Conservation (phyloP, 2,329 filamentous ascomycete species). For the Calonectria hongkongensis region DNA sequence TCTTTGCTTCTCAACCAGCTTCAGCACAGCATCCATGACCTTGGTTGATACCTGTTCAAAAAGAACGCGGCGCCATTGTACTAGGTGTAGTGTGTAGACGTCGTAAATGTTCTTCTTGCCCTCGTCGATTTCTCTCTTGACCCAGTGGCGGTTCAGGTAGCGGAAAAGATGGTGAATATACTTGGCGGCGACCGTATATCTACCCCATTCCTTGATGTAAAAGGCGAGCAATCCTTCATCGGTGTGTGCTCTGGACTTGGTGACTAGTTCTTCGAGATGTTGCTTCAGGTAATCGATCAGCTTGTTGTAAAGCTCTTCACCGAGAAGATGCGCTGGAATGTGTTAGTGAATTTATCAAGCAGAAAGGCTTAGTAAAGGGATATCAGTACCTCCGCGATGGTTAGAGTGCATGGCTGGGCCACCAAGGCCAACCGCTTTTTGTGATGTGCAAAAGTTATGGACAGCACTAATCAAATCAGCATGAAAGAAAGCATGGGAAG, state of each 20-base stretch:
- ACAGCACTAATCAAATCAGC: constrained; percentile 80
- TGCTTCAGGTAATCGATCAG: constrained; percentile 88
- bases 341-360: constrained; percentile 41
- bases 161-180: constrained; percentile 98
- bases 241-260: constrained; percentile 84
- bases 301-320: constrained; percentile 96
- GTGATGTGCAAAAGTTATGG: constrained; percentile 99
- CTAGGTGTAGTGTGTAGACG: constrained; percentile 96
- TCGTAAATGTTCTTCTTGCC: constrained; percentile 99
- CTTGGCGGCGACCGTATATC: constrained; percentile 96
- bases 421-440: constrained; percentile 86
- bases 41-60: constrained; percentile 89
- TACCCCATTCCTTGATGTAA: constrained; percentile 97
- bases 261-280: constrained; percentile 83
- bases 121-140: constrained; percentile 98
- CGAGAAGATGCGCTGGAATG: constrained; percentile 87
- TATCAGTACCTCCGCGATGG: constrained; percentile 76
- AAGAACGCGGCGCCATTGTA: constrained; percentile 95
- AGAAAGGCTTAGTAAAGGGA: not conserved
- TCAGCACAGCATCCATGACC: constrained; percentile 96
- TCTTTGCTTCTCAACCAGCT: constrained; percentile 96
- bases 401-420: constrained; percentile 62
- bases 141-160: constrained; percentile 98
- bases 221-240: constrained; percentile 94
- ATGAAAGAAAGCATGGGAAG: not conserved